Base-by-base conservation (phyloP, 2,329 filamentous ascomycete species). In the Ploettnerulaceae sp. region DNA sequence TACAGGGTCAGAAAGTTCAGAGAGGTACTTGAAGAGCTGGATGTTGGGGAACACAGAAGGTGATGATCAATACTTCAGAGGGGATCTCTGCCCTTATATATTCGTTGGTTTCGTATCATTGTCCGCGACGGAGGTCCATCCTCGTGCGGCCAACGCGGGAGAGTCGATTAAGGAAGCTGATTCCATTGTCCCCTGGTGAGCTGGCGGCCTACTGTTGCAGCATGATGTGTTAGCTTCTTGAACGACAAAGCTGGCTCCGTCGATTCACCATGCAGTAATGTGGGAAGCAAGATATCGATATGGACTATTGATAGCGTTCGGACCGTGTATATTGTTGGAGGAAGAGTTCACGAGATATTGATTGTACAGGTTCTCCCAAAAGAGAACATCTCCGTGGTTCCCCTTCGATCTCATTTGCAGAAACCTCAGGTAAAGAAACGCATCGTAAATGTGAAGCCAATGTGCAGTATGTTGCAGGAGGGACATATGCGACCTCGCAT, bases 101-200 rank as follows among this genome's bases (percentile, higher is more conserved):
- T 42, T 44, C 31, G 26, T 26, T 36, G 21, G 32, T 44, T 36
- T 29, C 34, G 20, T 14, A 35, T 29, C 26, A 29, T 29, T n/a
- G n/a, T n/a, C 26, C 26, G 8, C 26, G 3, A 29, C 24, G 28
- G 41, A 49, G 41, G 28, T 45, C 47, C 20, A 37, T 40, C 45
- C 47, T 49, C 32, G 35, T 21, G 41, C 28, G 41, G 34, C 35
- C 40, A 49, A 45, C 47, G 34, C 41, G 34, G 41, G 40, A 45
- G 8, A 21, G 31, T 41, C 15, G 40, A 42, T 33, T 45, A 36
- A 33, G 34, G 33, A 48, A 44, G 21, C 31, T 39, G 25, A 48
- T 33, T 44, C 39, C 18, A 20, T 33, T 44, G 28, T 38, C 45
- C 12, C 38, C 24, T 48, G 21, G 26, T 35, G 9, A n/a, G 22